These are phyloP conservation scores for Dioscorea cayenensis DNA, from an alignment of 116 monocot species.

Conservation along the genomic window DNA sequence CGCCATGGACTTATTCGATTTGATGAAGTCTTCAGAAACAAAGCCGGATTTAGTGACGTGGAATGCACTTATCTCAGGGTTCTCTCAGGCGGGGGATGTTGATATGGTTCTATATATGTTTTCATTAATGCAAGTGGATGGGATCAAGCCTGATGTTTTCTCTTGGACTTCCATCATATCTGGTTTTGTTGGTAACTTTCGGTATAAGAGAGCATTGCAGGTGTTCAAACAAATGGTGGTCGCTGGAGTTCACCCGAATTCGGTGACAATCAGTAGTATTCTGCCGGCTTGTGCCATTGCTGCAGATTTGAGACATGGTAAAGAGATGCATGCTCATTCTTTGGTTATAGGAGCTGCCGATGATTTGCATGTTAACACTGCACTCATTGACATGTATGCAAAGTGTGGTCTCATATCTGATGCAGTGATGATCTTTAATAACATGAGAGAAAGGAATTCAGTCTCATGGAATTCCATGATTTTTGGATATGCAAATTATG, in stretches of 20 bases:
- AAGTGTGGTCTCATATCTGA: constrained; percentile 46
- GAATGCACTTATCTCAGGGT: constrained; percentile 49
- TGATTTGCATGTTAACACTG: constrained; percentile 31
- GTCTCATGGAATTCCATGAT: constrained; percentile 60
- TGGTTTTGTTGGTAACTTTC: constrained; percentile 31
- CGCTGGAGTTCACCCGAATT: constrained; percentile 29
- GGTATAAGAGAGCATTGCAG: constrained; percentile 22
- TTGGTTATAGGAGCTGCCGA: constrained; percentile 16
- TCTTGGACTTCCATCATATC: constrained; percentile 50
- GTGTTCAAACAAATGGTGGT: constrained; percentile 36
- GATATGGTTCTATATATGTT: constrained; percentile 23
- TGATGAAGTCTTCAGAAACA: constrained; percentile 18
- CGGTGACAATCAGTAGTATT: constrained; percentile 41
- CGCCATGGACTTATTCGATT: constrained; percentile 15
- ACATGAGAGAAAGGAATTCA: constrained; percentile 26
- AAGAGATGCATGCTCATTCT: constrained; percentile 33
- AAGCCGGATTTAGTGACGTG: constrained; percentile 38
- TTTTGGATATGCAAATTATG: constrained; percentile 39
- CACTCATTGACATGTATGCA: constrained; percentile 58
- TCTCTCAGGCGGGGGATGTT: constrained; percentile 21
- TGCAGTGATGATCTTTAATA: constrained; percentile 28
- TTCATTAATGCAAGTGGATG: constrained; percentile 14
- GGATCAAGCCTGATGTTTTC: constrained; percentile 38
- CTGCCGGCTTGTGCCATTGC: constrained; percentile 47
- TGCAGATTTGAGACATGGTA: constrained; percentile 27